Conservation (phyloP, 163 green algal genomes). For the Chlorella variabilis region DNA sequence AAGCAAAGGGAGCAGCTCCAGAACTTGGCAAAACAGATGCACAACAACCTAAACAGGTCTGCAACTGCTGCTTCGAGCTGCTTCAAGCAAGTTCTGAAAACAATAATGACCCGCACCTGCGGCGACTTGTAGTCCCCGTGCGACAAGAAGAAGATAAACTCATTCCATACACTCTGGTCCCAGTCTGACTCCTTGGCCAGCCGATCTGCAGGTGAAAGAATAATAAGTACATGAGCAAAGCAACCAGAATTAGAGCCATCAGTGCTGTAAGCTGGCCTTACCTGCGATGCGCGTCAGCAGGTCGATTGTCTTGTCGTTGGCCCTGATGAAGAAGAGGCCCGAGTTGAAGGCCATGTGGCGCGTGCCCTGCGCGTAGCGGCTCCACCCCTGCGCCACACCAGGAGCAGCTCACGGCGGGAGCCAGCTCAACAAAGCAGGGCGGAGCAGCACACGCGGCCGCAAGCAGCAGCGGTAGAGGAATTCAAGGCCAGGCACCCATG, state of each 20-base stretch:
- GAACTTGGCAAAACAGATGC: no score
- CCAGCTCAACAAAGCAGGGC: no score
- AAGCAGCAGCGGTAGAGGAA: no score
- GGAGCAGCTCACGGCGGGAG: not conserved
- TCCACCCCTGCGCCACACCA: constrained; percentile 65
- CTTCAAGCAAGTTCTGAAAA: no score
- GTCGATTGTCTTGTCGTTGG: constrained; percentile 75
- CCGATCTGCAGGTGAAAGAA: constrained; percentile 53
- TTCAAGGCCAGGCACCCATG: no score
- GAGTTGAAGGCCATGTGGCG: constrained; percentile 89
- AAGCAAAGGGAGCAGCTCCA: not conserved
- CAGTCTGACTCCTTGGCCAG: constrained; percentile 72
- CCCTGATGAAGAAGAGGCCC: constrained; percentile 70
- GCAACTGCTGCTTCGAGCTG: no score
- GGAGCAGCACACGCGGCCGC: no score
- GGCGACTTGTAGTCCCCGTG: constrained; percentile 60
- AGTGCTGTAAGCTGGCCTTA: not conserved
- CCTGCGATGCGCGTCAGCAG: constrained; percentile 72
- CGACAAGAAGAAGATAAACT: constrained; percentile 87
- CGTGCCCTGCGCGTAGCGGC: constrained; percentile 88
- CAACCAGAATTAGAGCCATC: no score
- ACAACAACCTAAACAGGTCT: no score
- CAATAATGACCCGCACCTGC: not conserved
- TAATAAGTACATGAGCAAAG: not conserved
- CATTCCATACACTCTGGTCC: constrained; percentile 94